Conservation (phyloP, 2,329 filamentous ascomycete genomes). For the Aspergillus vadensis region DNA sequence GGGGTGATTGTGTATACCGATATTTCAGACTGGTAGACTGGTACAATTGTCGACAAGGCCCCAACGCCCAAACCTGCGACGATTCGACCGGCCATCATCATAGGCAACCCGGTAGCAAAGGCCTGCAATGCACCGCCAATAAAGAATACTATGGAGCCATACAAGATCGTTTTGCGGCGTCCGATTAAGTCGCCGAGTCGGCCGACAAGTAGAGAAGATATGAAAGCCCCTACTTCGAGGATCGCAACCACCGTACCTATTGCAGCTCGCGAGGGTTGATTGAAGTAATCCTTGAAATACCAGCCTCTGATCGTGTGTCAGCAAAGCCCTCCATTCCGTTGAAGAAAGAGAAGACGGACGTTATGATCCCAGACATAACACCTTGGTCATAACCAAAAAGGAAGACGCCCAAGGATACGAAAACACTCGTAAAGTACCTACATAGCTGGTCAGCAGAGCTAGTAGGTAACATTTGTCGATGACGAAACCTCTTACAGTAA, state of each 20-base stretch:
- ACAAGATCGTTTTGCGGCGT: slow-evolving; percentile 84
- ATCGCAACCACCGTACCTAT: slow-evolving; percentile 98
- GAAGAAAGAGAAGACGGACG: slow-evolving; percentile 46
- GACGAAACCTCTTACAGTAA: slow-evolving; percentile 69
- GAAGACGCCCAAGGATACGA: slow-evolving; percentile 65
- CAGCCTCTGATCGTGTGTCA: slow-evolving; percentile 62
- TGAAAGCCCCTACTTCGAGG: slow-evolving; percentile 87
- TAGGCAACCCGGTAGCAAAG: slow-evolving; percentile 76
- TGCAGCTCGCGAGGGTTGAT: slow-evolving; percentile 81
- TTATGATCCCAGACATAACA: slow-evolving; percentile 71
- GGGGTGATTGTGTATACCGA: slow-evolving; percentile 51
- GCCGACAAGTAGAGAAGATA: slow-evolving; percentile 83
- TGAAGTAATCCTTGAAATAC: slow-evolving; percentile 89
- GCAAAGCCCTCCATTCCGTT: slow-evolving; percentile 2
- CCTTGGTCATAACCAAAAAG: slow-evolving; percentile 67
- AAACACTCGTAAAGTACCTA: slow-evolving; percentile 92
- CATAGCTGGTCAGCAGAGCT: slow-evolving; percentile 23
- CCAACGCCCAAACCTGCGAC: slow-evolving; percentile 85
- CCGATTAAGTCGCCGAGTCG: slow-evolving; percentile 90
- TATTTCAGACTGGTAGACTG: slow-evolving; percentile 92
- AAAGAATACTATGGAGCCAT: slow-evolving; percentile 86
- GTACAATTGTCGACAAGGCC: slow-evolving; percentile 86
- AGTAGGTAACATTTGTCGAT: slow-evolving; percentile 8
- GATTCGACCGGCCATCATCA: slow-evolving; percentile 84
- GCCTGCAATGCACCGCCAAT: slow-evolving; percentile 83